These are phyloP conservation scores for Camellia oleifera DNA, from an alignment of 179 eudicot genomes.

Conservation along the genomic window DNA sequence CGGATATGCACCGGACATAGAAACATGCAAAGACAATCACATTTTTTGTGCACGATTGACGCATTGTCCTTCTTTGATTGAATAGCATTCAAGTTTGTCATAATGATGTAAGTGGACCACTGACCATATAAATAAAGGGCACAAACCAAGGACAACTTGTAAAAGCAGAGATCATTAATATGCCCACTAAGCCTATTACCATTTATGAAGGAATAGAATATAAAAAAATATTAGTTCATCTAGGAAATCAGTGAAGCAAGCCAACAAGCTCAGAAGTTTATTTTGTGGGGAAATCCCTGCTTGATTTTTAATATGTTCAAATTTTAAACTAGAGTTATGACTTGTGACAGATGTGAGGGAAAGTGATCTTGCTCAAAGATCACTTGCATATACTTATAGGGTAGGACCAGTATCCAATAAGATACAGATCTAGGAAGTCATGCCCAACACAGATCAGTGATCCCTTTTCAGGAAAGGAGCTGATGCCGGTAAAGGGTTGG, in stretches of 20 bases:
- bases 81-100: neutral
- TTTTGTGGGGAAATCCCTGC: conserved; percentile 2
- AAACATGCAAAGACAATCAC: neutral
- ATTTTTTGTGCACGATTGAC: neutral
- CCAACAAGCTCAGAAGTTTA: neutral
- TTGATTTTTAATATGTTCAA: neutral
- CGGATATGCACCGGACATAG: neutral
- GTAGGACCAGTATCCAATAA: no score
- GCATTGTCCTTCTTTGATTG: neutral
- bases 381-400: no score
- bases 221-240: neutral
- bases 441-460: neutral
- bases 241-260: no score
- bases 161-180: no score
- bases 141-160: neutral
- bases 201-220: neutral
- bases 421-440: neutral
- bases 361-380: no score
- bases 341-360: neutral
- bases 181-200: neutral
- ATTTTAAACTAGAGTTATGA: neutral
- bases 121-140: neutral
- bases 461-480: neutral
- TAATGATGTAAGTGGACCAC: neutral
- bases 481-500: neutral